Evolutionary conservation across 169 alveolate species (phyloP).

Genomic region (Plasmodium cynomolgi): DNA sequence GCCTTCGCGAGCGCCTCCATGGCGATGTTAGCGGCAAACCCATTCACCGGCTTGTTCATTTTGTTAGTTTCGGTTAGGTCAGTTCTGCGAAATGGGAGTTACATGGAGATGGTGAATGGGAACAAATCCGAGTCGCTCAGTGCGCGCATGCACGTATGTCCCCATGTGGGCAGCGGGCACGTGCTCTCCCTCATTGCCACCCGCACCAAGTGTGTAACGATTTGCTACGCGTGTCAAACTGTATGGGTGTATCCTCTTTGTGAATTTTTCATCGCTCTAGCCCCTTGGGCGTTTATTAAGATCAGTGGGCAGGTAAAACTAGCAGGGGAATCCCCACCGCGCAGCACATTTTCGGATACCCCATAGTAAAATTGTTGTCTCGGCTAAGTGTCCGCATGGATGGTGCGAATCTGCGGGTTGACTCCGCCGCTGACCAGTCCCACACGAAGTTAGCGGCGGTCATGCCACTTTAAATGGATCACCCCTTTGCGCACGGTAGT

Average conservation of each 20-base stretch:
- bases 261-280: background rate
- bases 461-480: background rate
- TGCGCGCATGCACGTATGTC: background rate
- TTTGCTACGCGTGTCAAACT: background rate
- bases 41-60: background rate
- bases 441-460: background rate
- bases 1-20: conserved; percentile 48
- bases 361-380: background rate
- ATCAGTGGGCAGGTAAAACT: background rate
- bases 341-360: background rate
- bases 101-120: background rate
- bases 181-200: background rate
- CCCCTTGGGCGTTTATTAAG: background rate
- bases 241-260: background rate
- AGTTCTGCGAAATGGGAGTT: background rate
- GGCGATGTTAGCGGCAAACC: conserved; percentile 21
- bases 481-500: background rate
- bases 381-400: background rate
- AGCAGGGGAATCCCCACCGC: background rate
- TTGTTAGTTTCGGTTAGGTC: background rate
- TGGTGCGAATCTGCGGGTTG: background rate
- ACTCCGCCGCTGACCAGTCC: background rate
- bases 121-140: background rate
- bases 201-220: background rate
- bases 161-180: background rate